Base-by-base conservation (phyloP, 139 green algal genomes). In the Chlamydomonas schloesseri region DNA sequence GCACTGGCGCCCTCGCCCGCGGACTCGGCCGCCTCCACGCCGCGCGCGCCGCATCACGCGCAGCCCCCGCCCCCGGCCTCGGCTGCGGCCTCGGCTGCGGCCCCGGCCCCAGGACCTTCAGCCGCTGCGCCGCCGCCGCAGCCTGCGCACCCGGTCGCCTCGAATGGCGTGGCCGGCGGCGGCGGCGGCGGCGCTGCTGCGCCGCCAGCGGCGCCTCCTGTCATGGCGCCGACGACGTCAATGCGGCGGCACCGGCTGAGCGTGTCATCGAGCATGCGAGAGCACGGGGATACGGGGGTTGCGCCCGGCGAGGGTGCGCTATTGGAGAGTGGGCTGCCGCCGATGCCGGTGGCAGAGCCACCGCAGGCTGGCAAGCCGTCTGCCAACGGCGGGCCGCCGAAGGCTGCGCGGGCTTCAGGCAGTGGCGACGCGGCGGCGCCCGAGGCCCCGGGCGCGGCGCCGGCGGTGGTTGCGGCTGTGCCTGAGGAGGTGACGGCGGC, bases 181-280 rank as follows among this genome's bases (percentile, higher is more conserved):
- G 10, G 10, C 37, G 13, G 53, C 31, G 31, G 62, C 77, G 77
- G 4, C 64, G 62, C 33, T 46, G 34, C 76, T 60, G 17, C 58
- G 57, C 24, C 36, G 37, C 37, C 4, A 34, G 5, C 28, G 55
- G 42, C 58, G 3, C 23, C 23, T 0, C 29, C 76, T 1, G 57
- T 23, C 18, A 2, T 29, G 15, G 33, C 69, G 36, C 24, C 37
- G 20, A 3, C 31, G 17, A 28, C 77, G 29, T 26, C 77, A 3
- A 34, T 47, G 13, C 79, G 79, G 3, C 65, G 67, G 60, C 79
- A 85, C 47, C 79, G 79, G 2, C 64, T 85, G 14, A 77, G 65
- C 31, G 67, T 85, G 26, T 77, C 77, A 3, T 60, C 34, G 11
- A 73, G 33, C 68, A 24, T 36, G 14, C n/a, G 26, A n/a, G 14